These are phyloP conservation scores for Pleurotus tuber-regium DNA, from an alignment of 768 basidiomycete genomes.

Conservation along the genomic window DNA sequence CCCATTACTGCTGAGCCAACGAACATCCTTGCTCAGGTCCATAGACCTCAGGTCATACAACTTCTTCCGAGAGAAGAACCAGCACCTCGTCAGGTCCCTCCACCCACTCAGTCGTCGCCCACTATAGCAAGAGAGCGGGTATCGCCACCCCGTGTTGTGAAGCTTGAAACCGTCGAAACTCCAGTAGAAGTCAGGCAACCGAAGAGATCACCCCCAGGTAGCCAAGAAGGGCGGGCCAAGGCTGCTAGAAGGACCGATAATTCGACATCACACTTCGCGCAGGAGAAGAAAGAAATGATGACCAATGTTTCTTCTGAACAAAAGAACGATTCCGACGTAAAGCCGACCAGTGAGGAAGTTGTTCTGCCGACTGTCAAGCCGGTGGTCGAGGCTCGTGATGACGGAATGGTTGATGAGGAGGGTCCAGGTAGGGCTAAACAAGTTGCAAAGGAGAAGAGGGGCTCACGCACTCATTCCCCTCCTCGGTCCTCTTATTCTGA, in stretches of 20 bases:
- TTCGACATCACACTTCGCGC: not conserved
- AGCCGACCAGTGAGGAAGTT: not conserved
- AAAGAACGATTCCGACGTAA: not conserved
- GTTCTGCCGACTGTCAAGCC: not conserved
- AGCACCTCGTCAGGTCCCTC: not conserved
- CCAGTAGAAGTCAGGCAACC: not conserved
- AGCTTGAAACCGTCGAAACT: conserved; percentile 6
- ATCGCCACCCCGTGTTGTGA: conserved; percentile 5
- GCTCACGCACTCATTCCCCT: conserved; percentile 9
- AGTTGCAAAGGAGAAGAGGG: conserved; percentile 11
- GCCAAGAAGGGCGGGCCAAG: conserved; percentile 41
- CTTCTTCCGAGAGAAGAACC: conserved; percentile 4
- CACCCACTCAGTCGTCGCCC: not conserved
- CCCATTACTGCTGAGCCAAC: conserved; percentile 5
- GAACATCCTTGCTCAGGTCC: not conserved
- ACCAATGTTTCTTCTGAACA: conserved; percentile 1
- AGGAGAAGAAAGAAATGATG: not conserved
- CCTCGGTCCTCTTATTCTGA: conserved; percentile 1
- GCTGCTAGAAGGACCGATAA: conserved; percentile 42
- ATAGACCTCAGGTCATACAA: not conserved
- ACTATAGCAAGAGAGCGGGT: not conserved
- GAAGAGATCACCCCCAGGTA: conserved; percentile 51
- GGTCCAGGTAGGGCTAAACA: conserved; percentile 11
- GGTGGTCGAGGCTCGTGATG: not conserved
- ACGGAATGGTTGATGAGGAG: not conserved